Percentiles rank a stretch among this genome's conserved stretches.
phyloP scores from a whole-genome alignment of 2,329 filamentous ascomycete genomes.

The Botryotinia narcissicola region DNA sequence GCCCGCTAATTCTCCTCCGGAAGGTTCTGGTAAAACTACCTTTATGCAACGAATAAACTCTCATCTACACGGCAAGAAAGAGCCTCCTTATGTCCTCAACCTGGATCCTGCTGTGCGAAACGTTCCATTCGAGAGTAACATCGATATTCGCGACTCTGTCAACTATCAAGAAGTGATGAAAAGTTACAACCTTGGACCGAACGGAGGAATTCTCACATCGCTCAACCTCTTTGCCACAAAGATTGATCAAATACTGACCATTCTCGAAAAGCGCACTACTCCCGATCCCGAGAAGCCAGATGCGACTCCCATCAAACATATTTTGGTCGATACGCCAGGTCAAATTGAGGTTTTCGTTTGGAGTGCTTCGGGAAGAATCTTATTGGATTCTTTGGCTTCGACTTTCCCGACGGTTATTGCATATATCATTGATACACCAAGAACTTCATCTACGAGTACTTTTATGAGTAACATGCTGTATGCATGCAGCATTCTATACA shows the following conservation, averaged over 20 bases:
- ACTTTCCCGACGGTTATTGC: conserved; percentile 96
- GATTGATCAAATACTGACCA: conserved; percentile 86
- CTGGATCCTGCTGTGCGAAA: conserved; percentile 92
- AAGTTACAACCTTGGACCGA: conserved; percentile 95
- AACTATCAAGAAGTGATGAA: conserved; percentile 99
- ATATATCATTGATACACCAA: conserved; percentile 95
- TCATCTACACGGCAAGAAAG: conserved; percentile 76
- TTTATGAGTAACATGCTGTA: conserved; percentile 99
- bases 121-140: conserved; percentile 94
- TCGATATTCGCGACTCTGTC: conserved; percentile 97
- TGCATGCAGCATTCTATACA: conserved; percentile 97
- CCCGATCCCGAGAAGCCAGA: conserved; percentile 60
- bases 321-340: conserved; percentile 91
- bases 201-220: conserved; percentile 93
- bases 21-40: conserved; percentile 96
- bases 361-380: conserved; percentile 91
- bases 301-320: conserved; percentile 69
- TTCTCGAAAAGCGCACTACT: conserved; percentile 84
- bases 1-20: conserved; percentile 14
- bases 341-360: conserved; percentile 99
- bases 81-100: conserved; percentile 92
- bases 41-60: conserved; percentile 99
- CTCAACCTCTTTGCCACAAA: conserved; percentile 97
- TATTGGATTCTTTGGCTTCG: conserved; percentile 87
- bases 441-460: conserved; percentile 87